Evolutionary conservation across 805 yeast genomes (phyloP).

Genomic region (Nakazawaea ishiwadae): DNA sequence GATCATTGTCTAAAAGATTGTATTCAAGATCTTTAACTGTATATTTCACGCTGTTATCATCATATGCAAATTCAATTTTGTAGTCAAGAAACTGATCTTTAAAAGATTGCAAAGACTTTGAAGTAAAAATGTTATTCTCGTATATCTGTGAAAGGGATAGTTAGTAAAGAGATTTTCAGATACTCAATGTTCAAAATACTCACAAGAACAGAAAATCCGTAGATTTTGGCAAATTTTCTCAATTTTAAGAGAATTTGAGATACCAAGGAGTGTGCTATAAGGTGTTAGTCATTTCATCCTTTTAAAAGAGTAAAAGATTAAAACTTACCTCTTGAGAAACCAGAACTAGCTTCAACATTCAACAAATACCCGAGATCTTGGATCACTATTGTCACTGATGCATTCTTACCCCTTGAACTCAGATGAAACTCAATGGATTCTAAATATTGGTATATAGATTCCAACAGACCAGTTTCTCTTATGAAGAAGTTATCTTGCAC

Average conservation of each 20-base stretch:
- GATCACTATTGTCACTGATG: slow-evolving; percentile 16
- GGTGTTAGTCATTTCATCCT: neutral
- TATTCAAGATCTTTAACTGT: slow-evolving; percentile 16
- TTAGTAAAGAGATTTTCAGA: no score
- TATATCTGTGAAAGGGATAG: neutral
- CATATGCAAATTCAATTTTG: neutral
- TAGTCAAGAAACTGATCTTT: slow-evolving; percentile 1
- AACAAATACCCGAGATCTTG: slow-evolving; percentile 25
- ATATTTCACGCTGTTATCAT: slow-evolving; percentile 9
- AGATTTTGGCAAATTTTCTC: slow-evolving; percentile 19
- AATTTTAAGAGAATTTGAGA: slow-evolving; percentile 12
- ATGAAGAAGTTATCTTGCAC: neutral
- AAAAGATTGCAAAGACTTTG: neutral
- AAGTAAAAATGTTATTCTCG: neutral
- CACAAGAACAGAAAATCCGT: slow-evolving; percentile 18
- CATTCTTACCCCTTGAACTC: neutral
- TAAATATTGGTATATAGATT: neutral
- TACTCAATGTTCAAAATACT: no score
- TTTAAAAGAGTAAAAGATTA: neutral
- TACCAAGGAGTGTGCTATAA: slow-evolving; percentile 5
- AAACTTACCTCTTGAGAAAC: slow-evolving; percentile 21
- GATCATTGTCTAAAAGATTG: slow-evolving; percentile 9
- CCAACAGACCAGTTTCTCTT: neutral
- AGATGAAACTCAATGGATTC: neutral
- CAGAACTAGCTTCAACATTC: slow-evolving; percentile 20